Conservation (phyloP, 2,329 filamentous ascomycete genomes). For the Arthroderma uncinatum region DNA sequence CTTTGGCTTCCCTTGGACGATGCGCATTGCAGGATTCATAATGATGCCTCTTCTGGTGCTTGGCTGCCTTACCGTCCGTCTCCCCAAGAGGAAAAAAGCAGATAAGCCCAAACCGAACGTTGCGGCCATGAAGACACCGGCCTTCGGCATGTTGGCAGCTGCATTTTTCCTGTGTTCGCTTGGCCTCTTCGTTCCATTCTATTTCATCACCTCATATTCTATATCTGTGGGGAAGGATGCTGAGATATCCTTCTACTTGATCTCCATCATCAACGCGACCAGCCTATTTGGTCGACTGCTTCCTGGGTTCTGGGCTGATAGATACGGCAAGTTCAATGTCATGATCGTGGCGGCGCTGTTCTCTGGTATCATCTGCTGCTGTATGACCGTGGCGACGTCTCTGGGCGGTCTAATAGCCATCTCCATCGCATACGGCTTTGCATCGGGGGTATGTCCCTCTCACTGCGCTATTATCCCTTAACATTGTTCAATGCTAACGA, state of each 20-base stretch:
- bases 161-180: not conserved
- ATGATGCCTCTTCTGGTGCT: slow-evolving; percentile 49
- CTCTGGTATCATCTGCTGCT: slow-evolving; percentile 10
- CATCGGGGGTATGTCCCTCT: slow-evolving; percentile 40
- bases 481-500: not conserved
- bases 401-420: slow-evolving; percentile 29
- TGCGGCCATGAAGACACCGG: slow-evolving; percentile 36
- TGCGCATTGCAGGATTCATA: slow-evolving; percentile 47
- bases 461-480: too few species aligned
- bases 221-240: slow-evolving; percentile 16
- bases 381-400: not conserved
- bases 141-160: slow-evolving; percentile 26
- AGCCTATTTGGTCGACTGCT: not conserved
- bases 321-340: not conserved
- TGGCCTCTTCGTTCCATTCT: slow-evolving; percentile 7
- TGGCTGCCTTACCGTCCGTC: slow-evolving; percentile 42
- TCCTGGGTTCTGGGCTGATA: not conserved
- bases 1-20: slow-evolving; percentile 47
- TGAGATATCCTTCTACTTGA: slow-evolving; percentile 18
- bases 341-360: not conserved
- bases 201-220: slow-evolving; percentile 17
- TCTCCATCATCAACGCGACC: slow-evolving; percentile 20
- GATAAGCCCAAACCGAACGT: slow-evolving; percentile 38
- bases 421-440: slow-evolving; percentile 39
- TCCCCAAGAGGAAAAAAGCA: slow-evolving; percentile 27